Conservation (phyloP, 2,329 filamentous ascomycete genomes). For the Raffaelea albimanens region DNA sequence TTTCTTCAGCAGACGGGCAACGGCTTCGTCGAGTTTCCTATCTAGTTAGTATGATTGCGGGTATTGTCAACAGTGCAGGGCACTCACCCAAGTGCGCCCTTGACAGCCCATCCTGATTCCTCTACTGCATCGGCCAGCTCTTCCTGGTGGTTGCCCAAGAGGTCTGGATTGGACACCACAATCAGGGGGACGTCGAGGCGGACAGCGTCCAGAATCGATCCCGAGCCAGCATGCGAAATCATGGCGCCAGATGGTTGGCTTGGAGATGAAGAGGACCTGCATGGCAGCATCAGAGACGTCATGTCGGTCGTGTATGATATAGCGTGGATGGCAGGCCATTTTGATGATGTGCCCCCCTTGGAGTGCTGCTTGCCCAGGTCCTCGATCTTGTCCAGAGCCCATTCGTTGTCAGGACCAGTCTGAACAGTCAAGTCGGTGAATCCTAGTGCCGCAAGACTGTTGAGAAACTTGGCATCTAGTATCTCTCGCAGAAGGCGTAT, state of each 20-base stretch:
- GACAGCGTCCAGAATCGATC: slow-evolving; percentile 77
- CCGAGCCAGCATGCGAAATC: slow-evolving; percentile 86
- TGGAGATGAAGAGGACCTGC: slow-evolving; percentile 35
- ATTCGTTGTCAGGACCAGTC: slow-evolving; percentile 60
- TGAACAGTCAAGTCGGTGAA: slow-evolving; percentile 73
- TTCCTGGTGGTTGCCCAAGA: slow-evolving; percentile 85
- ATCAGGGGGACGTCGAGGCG: slow-evolving; percentile 67
- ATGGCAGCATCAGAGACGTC: slow-evolving; percentile 45
- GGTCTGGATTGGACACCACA: slow-evolving; percentile 73
- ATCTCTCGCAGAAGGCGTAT: slow-evolving; percentile 57
- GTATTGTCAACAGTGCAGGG: not conserved
- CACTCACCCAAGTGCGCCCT: slow-evolving; percentile 57
- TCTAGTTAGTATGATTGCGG: too few relatives aligned
- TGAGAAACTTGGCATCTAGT: slow-evolving; percentile 53
- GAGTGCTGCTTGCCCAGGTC: slow-evolving; percentile 16
- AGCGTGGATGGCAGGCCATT: slow-evolving; percentile 17
- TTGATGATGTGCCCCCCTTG: slow-evolving; percentile 24
- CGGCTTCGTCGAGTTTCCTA: too few relatives aligned
- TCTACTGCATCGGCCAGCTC: slow-evolving; percentile 75
- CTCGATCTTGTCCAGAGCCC: slow-evolving; percentile 32
- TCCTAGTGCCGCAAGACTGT: slow-evolving; percentile 42
- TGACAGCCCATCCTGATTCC: slow-evolving; percentile 65
- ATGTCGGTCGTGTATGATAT: slow-evolving; percentile 63
- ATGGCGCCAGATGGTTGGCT: slow-evolving; percentile 55
- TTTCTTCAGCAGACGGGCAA: too few relatives aligned